Evolutionary conservation across 495 filamentous ascomycete species (phyloP), one percentile per base, ranked within the genome.

Genomic region (Cairneyella variabilis): DNA sequence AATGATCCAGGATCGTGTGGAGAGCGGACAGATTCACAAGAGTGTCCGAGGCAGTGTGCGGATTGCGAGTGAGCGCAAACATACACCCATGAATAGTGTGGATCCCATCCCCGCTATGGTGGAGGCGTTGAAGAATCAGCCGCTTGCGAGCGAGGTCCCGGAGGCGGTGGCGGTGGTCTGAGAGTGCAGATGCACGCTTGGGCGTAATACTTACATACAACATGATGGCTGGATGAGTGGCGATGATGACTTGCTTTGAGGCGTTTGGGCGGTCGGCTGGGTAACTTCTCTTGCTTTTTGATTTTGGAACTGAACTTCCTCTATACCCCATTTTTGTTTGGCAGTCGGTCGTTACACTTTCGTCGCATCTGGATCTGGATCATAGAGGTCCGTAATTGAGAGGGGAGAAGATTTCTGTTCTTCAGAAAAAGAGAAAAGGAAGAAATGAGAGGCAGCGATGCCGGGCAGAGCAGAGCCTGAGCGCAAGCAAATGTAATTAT

Each of bases 1-100:
- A 67, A 96, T 96, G 91, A 93, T 96, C 53, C 87, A 89, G 66
- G 85, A 90, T 63, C 82, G 86, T 18, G 86, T 91, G 45, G 86
- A 90, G 57, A 76, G 74, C 25, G 86, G 85, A 14, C 77, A 84
- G 42, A 59, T 85, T 37, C 71, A 85, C 23, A 78, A 84, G 49
- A 76, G 81, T 38, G 67, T 69, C 27, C 73, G 81, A 46, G 62
- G 59, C 11, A 60, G 56, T 34, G 51, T 65, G 1, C 53, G 62
- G 6, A 25, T 65, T n/a, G 50, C 57, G 6, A 60, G 57, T 39
- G 61, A 60, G 42, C 32, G 57, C n/a, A 54, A 55, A 18, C 41
- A 34, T 9, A 51, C 47, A 3, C 27, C 42, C 4, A 26, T 27
- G 1, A n/a, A n/a, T n/a, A n/a, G n/a, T n/a, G 26, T 36, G 25